Evolutionary conservation across 331 rosid genomes (phyloP), one percentile per base, ranked within the genome.

Genomic region (Rosa hybrid): DNA sequence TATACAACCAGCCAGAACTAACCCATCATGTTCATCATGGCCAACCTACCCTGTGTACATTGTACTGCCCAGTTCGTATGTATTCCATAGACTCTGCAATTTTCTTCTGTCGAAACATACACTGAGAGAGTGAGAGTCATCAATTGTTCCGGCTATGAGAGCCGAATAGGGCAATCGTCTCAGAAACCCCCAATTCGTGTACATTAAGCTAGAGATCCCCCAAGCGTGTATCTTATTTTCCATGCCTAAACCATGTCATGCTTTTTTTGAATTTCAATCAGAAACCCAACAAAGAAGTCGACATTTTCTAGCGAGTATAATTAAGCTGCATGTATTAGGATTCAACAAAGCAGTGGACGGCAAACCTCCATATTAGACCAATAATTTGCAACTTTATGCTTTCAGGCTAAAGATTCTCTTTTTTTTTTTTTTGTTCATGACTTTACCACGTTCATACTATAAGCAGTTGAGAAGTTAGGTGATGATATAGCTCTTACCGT

Each of bases 361-460:
- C 59, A 3, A 34, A 14, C 75, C 39, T 56, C 68, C 63, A 39
- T n/a, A 74, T 56, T 56, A 38, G 68, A 56, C 68, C 68, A 39
- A 38, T 12, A 20, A 54, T 74, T 74, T 39, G 68, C 68, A 20
- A 56, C 53, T 74, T 39, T 72, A 72, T 34, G 63, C 56, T 50
- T 72, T 72, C 50, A 38, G 76, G 9, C 72, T 68, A 18, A 41
- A 68, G n/a, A 16, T 41, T 11, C 2, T 68, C 18, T 11, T 34
- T 68, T 30, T 27, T 27, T 27, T 27, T 27, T 27, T 68, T 44
- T 68, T 20, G 53, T n/a, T 17, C 20, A 16, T 16, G 13, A 17
- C 23, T 39, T 38, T 38, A 16, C 23, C 71, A 18, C 13, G 23
- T 67, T 67, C 71, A 67, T 67, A 38, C 46, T 38, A 0, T 27